These are phyloP conservation scores for Yamadazyma conglobata DNA, from an alignment of 1,139 yeast genomes.

Conservation along the genomic window DNA sequence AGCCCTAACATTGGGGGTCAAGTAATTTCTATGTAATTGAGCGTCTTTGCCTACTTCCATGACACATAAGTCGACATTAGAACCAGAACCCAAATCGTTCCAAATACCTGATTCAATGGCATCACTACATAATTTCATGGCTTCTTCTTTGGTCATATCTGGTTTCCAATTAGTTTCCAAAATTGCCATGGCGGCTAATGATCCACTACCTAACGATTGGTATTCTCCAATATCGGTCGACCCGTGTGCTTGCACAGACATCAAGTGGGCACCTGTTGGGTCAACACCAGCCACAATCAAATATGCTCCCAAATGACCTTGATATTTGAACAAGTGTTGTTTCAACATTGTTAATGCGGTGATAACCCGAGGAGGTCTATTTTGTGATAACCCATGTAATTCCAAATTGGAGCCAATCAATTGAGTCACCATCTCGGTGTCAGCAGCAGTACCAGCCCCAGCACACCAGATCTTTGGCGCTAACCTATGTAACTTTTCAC, in stretches of 20 bases:
- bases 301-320: conserved; percentile 96
- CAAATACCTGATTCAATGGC: conserved; percentile 98
- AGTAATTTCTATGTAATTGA: conserved; percentile 74
- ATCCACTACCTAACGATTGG: conserved; percentile 91
- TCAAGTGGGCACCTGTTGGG: conserved; percentile 91
- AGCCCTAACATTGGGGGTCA: conserved; percentile 86
- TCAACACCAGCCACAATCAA: conserved; percentile 96
- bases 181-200: conserved; percentile 99
- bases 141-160: conserved; percentile 79
- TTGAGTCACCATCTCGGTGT: conserved; percentile 95
- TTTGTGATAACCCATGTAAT: conserved; percentile 77
- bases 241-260: conserved; percentile 96
- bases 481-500: conserved; percentile 90
- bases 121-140: conserved; percentile 81
- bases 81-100: conserved; percentile 98
- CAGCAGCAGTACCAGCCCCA: conserved; percentile 99
- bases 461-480: conserved; percentile 98
- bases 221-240: conserved; percentile 94
- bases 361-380: conserved; percentile 87
- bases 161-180: conserved; percentile 84
- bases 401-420: conserved; percentile 88
- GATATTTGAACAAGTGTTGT: conserved; percentile 93
- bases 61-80: conserved; percentile 94
- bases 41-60: conserved; percentile 94
- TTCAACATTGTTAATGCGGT: conserved; percentile 90